Conservation (phyloP, 108 stramenopile species). For the Nitzschia palea region DNA sequence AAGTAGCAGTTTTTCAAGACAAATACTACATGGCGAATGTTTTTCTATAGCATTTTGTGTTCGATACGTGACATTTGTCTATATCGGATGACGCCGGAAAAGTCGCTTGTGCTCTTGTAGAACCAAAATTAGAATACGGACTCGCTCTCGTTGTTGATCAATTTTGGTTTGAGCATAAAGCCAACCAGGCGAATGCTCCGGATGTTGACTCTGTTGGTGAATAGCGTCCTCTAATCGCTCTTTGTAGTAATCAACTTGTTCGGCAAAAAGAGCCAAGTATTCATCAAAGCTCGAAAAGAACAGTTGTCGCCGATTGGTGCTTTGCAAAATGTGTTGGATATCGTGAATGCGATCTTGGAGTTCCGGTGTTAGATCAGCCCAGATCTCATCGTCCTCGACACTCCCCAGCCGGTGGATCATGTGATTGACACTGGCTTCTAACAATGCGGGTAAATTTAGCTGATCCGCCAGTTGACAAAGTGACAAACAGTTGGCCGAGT, state of each 20-base stretch:
- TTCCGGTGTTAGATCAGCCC: constrained; percentile 26
- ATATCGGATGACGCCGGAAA: constrained; percentile 10
- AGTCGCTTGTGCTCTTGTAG: constrained; percentile 46
- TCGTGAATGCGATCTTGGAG: constrained; percentile 30
- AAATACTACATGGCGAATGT: too few species aligned
- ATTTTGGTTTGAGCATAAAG: constrained; percentile 38
- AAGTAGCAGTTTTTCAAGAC: too few species aligned
- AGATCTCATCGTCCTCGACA: constrained; percentile 14
- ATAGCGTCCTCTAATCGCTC: constrained; percentile 53
- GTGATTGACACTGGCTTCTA: constrained; percentile 49
- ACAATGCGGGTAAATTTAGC: constrained; percentile 50
- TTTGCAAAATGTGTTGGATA: constrained; percentile 29
- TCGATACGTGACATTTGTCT: too few species aligned
- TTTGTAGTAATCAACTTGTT: constrained; percentile 46
- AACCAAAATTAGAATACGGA: constrained; percentile 26
- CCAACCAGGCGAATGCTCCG: constrained; percentile 9
- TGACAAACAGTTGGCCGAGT: constrained; percentile 67
- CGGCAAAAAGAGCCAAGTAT: constrained; percentile 58
- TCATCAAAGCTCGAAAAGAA: constrained; percentile 50
- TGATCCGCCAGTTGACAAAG: constrained; percentile 75
- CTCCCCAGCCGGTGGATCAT: constrained; percentile 37
- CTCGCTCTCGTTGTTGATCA: constrained; percentile 35
- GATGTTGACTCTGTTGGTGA: neutral
- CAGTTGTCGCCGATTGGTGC: constrained; percentile 27
- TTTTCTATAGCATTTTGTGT: too few species aligned